Percentiles rank a stretch among this genome's conserved stretches.
Conservation (phyloP, 176 grass and related monocot genomes). For the Carex kokanica region DNA sequence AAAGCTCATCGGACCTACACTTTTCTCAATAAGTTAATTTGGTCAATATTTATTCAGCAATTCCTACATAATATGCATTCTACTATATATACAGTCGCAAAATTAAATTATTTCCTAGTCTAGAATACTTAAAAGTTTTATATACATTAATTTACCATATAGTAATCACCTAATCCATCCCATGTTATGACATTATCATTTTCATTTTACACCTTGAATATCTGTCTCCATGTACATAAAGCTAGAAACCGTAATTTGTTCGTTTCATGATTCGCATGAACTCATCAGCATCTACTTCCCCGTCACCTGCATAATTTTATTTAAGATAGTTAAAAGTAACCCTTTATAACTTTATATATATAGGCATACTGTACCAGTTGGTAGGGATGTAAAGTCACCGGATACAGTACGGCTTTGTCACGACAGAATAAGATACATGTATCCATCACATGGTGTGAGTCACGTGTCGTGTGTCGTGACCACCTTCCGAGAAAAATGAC, state of each 20-base stretch:
- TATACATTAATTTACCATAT: background rate
- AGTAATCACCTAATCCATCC: background rate
- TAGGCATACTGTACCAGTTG: background rate
- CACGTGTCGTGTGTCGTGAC: too few species aligned
- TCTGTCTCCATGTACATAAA: constrained; percentile 20
- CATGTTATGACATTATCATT: too few species aligned
- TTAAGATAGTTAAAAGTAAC: background rate
- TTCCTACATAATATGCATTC: background rate
- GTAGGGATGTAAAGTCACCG: too few species aligned
- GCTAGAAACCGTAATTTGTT: constrained; percentile 37
- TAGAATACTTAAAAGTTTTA: background rate
- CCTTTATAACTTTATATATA: background rate
- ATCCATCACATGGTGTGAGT: too few species aligned
- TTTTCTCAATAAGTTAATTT: background rate
- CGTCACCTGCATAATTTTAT: constrained; percentile 50
- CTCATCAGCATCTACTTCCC: constrained; percentile 69
- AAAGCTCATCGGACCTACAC: too few species aligned
- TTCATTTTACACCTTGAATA: background rate
- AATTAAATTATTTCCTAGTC: background rate
- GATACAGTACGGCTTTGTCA: too few species aligned
- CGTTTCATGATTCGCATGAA: constrained; percentile 72
- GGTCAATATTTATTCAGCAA: background rate
- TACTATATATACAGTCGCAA: too few species aligned
- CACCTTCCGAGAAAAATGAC: too few species aligned
- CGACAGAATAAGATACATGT: too few species aligned